Base-by-base conservation (phyloP, 176 grass and related monocot genomes). In the Oryza australiensis region DNA sequence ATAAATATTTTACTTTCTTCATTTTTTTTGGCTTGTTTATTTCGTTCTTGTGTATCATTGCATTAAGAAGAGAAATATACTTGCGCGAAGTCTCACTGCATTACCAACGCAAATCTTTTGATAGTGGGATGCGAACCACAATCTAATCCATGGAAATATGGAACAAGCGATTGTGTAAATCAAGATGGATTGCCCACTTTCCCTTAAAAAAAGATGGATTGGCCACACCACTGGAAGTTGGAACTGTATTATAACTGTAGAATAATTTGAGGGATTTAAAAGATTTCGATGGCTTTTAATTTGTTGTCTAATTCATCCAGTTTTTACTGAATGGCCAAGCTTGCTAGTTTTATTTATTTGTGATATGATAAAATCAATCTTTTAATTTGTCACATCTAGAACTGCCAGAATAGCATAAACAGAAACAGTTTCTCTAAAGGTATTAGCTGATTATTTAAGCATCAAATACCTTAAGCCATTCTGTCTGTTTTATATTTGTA, bases 401-500 rank as follows among this genome's bases (percentile, higher is more conserved):
- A 26, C 10, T 38, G 46, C 14, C 12, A 48, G 30, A 32, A 73
- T 60, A 75, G 28, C 57, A 37, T 23, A 9, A 70, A 14, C 7
- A 49, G n/a, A 59, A 70, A 33, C 24, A 77, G 38, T 41, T 72
- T 87, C 24, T 51, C 20, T 66, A 26, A 77, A 41, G 13, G 34
- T 63, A 9, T 42, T 65, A 78, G 26, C 60, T 83, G 73, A 82
- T 72, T 66, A 26, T 81, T 87, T 42, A 53, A 40, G 64, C 27
- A 62, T 84, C 43, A 65, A 24, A 69, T 69, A 35, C 33, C 24
- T 74, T 74, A 68, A 14, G 4, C 20, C 33, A 70, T 72, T 81
- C 37, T 20, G 28, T 79, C 40, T 22, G 15, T 33, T 66, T 64
- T 60, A 16, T 57, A 80, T 88, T 73, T 86, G 65, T 74, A 97